phyloP scores from a whole-genome alignment of 2,329 filamentous ascomycete species.

The Botryotinia globosa region DNA sequence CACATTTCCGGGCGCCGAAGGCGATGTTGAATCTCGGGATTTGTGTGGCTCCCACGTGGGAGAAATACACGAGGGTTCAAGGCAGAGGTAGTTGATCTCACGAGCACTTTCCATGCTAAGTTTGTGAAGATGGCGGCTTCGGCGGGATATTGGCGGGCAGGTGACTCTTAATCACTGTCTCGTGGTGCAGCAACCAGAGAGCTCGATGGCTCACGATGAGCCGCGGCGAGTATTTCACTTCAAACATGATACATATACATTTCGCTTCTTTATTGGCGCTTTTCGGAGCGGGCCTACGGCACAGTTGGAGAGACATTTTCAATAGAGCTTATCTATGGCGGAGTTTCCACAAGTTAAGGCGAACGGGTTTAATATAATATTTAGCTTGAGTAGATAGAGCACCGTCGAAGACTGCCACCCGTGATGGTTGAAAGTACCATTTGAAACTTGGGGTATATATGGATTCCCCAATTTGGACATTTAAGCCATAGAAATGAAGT shows the following conservation, averaged over 20 bases:
- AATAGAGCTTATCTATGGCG: fast-evolving
- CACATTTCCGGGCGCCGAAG: neutral
- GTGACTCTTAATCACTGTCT: neutral
- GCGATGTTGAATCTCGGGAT: too few relatives aligned
- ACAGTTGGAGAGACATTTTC: neutral
- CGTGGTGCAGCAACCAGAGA: neutral
- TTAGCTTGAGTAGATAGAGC: neutral
- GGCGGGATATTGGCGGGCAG: neutral
- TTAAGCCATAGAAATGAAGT: neutral
- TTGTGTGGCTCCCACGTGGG: neutral
- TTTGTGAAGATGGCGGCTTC: neutral
- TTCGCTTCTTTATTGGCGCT: neutral
- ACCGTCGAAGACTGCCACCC: fast-evolving
- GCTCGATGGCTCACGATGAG: neutral
- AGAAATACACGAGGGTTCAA: neutral
- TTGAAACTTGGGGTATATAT: neutral
- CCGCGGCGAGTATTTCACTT: neutral
- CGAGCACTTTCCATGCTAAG: neutral
- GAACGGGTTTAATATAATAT: neutral
- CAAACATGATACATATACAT: neutral
- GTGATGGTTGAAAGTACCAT: neutral
- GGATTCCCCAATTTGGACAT: neutral
- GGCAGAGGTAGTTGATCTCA: neutral
- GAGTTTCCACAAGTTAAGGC: neutral
- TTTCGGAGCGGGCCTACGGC: neutral